phyloP scores from a whole-genome alignment of 1,284 basidiomycete species.

The Thecaphora thlaspeos region DNA sequence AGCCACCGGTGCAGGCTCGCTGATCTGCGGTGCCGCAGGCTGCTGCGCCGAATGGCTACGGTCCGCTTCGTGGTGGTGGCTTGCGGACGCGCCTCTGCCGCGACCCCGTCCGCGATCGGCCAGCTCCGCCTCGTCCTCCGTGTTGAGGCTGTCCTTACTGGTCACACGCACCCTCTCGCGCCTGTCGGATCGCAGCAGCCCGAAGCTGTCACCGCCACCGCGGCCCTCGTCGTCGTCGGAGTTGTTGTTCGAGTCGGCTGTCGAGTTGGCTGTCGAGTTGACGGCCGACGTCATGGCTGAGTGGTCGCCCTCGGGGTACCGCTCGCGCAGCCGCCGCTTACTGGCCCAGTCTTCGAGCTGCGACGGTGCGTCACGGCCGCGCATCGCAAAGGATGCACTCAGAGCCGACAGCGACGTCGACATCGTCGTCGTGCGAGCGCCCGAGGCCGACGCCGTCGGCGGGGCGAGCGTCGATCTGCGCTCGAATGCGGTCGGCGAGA shows the following conservation, averaged over 20 bases:
- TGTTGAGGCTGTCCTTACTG: conserved; percentile 11
- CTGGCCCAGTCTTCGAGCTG: conserved; percentile 49
- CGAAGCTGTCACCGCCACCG: conserved; percentile 5
- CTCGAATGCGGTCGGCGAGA: conserved; percentile 34
- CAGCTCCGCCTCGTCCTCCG: conserved; percentile 25
- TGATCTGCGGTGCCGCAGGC: background rate
- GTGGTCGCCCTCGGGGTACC: conserved; percentile 48
- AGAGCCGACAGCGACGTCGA: conserved; percentile 35
- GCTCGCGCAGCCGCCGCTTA: conserved; percentile 43
- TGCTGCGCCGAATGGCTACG: background rate
- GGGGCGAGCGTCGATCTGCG: conserved; percentile 16
- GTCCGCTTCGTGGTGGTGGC: background rate
- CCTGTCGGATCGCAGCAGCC: background rate
- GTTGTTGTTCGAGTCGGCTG: conserved; percentile 28
- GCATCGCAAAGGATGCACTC: conserved; percentile 49
- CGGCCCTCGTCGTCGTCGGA: conserved; percentile 20
- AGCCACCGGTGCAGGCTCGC: background rate
- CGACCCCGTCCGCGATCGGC: conserved; percentile 18
- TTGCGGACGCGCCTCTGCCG: background rate
- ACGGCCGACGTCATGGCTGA: conserved; percentile 43
- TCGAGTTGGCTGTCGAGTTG: conserved; percentile 31
- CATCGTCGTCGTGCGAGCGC: conserved; percentile 4
- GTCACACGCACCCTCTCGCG: conserved; percentile 10
- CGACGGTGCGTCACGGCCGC: conserved; percentile 37
- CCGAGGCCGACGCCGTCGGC: conserved; percentile 6